Conservation (phyloP, 208 protist genomes). For the Leishmania amazonensis region DNA sequence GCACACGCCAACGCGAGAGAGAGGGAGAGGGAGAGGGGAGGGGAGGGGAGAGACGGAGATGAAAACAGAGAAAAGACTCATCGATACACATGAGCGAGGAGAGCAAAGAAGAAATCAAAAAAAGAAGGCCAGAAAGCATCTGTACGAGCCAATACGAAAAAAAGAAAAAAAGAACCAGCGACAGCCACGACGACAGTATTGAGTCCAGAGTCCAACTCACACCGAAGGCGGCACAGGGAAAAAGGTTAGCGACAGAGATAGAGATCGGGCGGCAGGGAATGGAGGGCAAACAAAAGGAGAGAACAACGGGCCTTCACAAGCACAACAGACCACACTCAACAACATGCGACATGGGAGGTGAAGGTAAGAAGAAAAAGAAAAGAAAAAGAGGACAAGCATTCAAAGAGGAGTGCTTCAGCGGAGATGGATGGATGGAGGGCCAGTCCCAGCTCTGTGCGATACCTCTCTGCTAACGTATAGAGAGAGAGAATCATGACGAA, state of each 20-base stretch:
- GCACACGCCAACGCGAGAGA: background rate
- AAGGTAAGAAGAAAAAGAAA: background rate
- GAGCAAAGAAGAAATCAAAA: no score
- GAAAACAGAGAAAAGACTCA: background rate
- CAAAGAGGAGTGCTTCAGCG: background rate
- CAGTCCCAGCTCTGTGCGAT: background rate
- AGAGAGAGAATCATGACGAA: background rate
- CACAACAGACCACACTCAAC: background rate
- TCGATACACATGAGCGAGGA: background rate
- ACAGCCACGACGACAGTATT: background rate
- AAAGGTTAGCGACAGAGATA: background rate
- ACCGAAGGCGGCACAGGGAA: background rate
- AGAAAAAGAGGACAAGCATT: conserved; percentile 1
- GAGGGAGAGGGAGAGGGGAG: background rate
- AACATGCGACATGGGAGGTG: background rate
- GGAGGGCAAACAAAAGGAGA: background rate
- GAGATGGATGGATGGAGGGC: background rate
- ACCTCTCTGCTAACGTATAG: background rate
- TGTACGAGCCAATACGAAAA: background rate
- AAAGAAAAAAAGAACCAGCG: background rate
- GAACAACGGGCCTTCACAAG: background rate
- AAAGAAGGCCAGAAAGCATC: background rate
- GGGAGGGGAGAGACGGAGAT: background rate
- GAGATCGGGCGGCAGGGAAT: background rate
- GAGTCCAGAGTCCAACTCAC: background rate